Conservation (phyloP, 257 asterid genomes). For the Penstemon newberryi region DNA sequence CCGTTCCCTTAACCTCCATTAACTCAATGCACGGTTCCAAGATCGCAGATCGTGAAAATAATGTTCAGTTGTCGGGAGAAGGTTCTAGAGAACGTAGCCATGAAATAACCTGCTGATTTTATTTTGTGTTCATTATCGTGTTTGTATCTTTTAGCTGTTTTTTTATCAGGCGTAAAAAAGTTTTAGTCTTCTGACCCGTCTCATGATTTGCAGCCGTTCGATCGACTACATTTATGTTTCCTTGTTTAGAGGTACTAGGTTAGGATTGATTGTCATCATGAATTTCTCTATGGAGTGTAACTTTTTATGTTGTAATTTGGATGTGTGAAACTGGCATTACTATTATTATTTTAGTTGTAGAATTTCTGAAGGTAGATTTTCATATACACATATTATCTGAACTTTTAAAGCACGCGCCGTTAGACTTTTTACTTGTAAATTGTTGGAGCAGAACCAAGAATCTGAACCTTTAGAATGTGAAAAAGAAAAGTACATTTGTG, state of each 20-base stretch:
- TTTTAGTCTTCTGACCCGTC: slow-evolving; percentile 45
- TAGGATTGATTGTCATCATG: slow-evolving; percentile 34
- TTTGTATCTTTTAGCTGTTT: slow-evolving; percentile 38
- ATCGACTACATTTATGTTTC: slow-evolving; percentile 13
- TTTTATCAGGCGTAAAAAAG: slow-evolving; percentile 26
- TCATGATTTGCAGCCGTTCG: slow-evolving; percentile 31
- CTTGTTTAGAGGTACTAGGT: slow-evolving; percentile 38
- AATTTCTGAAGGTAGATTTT: neutral
- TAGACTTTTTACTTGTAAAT: slow-evolving; percentile 18
- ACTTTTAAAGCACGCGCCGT: slow-evolving; percentile 2
- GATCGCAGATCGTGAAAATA: slow-evolving; percentile 41
- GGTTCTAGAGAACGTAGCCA: slow-evolving; percentile 59
- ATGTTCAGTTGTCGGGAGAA: slow-evolving; percentile 41
- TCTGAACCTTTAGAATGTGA: neutral
- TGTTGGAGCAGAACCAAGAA: neutral
- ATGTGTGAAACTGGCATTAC: slow-evolving; percentile 34
- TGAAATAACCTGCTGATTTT: slow-evolving; percentile 56
- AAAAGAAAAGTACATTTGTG: slow-evolving; percentile 24
- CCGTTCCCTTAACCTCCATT: slow-evolving; percentile 46
- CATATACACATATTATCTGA: neutral
- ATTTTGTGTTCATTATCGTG: slow-evolving; percentile 12
- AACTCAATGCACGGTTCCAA: slow-evolving; percentile 45
- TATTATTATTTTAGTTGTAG: slow-evolving; percentile 29
- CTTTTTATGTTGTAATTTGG: slow-evolving; percentile 33
- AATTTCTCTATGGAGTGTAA: slow-evolving; percentile 29